These are phyloP conservation scores for Talaromyces borbonicus DNA, from an alignment of 495 filamentous ascomycete genomes.

Conservation along the genomic window DNA sequence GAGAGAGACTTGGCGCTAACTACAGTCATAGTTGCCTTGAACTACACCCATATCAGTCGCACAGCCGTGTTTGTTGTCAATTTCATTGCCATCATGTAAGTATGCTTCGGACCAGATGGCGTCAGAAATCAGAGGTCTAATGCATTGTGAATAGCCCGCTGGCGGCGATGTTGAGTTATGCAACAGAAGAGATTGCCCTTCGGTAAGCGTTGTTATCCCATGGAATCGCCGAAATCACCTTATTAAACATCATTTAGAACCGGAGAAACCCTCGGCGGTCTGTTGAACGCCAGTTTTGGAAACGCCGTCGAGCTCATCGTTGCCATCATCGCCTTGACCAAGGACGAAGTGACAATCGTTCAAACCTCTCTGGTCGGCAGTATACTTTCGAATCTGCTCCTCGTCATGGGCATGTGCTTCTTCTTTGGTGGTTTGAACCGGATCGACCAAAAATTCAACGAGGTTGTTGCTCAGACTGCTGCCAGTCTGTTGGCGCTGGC, in stretches of 20 bases:
- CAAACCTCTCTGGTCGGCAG: constrained; percentile 86
- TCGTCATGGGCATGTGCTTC: constrained; percentile 92
- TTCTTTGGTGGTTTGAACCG: constrained; percentile 78
- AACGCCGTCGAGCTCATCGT: constrained; percentile 93
- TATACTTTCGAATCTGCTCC: constrained; percentile 83
- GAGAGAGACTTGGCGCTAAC: no score
- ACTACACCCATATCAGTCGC: constrained; percentile 47
- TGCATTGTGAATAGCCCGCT: constrained; percentile 32
- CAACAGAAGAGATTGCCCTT: constrained; percentile 45
- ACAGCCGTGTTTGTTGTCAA: constrained; percentile 73
- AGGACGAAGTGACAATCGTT: constrained; percentile 72
- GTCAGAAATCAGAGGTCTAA: background rate
- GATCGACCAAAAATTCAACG: constrained; percentile 81
- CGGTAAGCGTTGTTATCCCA: constrained; percentile 16
- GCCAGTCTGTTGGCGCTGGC: constrained; percentile 72
- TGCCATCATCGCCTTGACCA: constrained; percentile 66
- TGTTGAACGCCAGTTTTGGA: constrained; percentile 79
- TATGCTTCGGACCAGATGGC: background rate
- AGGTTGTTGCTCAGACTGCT: constrained; percentile 86
- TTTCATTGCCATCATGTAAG: constrained; percentile 72
- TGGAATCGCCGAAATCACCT: background rate
- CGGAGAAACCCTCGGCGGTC: constrained; percentile 76
- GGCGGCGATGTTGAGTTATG: constrained; percentile 46
- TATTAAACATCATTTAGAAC: constrained; percentile 19
- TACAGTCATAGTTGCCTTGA: constrained; percentile 47